Conservation (phyloP, 2,329 filamentous ascomycete genomes). For the Scedosporium boydii region DNA sequence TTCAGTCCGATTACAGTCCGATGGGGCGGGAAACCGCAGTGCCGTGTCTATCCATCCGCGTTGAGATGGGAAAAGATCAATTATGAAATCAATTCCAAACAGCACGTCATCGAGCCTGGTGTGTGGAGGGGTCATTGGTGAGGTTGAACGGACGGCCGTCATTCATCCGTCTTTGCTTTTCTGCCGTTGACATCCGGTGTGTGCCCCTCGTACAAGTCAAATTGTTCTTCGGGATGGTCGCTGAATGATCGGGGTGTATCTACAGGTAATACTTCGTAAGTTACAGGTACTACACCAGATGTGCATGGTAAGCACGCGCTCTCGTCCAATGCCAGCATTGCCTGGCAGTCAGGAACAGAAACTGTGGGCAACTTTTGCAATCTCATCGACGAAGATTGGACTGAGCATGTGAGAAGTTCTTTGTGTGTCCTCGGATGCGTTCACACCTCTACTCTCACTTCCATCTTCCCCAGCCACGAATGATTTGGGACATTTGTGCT, state of each 20-base stretch:
- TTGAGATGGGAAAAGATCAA: too few relatives aligned
- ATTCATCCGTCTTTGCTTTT: not conserved
- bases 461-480: not conserved
- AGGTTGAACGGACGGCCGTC: not conserved
- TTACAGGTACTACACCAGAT: too few relatives aligned
- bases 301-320: too few relatives aligned
- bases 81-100: slow-evolving; percentile 1
- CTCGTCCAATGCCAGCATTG: too few relatives aligned
- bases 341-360: too few relatives aligned
- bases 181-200: not conserved
- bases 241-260: too few relatives aligned
- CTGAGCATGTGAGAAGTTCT: too few relatives aligned
- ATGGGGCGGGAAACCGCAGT: not conserved
- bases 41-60: not conserved
- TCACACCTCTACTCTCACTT: not conserved
- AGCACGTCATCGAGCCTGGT: not conserved
- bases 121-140: not conserved
- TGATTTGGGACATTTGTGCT: not conserved
- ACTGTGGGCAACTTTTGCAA: too few relatives aligned
- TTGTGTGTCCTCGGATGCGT: not conserved
- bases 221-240: too few relatives aligned
- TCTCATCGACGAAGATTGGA: not conserved
- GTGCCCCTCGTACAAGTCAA: too few relatives aligned
- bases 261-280: too few relatives aligned
- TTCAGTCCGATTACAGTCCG: not conserved